These are phyloP conservation scores for Silybum marianum DNA, from an alignment of 129 eudicot genomes.

Conservation along the genomic window DNA sequence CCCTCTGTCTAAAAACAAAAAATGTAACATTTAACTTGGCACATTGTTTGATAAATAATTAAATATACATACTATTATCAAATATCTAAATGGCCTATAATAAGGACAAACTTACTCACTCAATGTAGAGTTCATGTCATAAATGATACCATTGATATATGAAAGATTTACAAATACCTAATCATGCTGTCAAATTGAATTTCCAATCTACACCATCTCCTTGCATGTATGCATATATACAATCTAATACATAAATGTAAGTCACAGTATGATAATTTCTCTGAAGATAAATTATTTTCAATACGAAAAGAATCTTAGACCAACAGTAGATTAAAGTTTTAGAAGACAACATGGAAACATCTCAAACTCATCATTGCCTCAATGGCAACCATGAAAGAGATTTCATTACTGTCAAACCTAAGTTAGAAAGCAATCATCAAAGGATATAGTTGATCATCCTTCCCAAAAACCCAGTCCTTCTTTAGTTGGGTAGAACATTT, in stretches of 20 bases:
- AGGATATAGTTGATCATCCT: background rate
- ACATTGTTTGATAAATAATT: background rate
- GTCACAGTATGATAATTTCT: background rate
- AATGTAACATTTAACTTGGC: background rate
- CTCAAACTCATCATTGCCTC: background rate
- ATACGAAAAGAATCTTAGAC: background rate
- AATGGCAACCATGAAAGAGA: background rate
- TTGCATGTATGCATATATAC: background rate
- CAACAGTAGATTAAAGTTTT: background rate
- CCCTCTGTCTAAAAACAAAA: background rate
- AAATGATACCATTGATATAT: background rate
- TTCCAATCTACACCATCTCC: background rate
- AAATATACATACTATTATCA: background rate
- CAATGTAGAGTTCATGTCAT: background rate
- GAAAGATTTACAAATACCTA: background rate
- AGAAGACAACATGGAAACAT: background rate
- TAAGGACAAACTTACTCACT: background rate
- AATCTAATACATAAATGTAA: background rate
- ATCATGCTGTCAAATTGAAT: background rate
- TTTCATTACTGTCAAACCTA: constrained; percentile 2
- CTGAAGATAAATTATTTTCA: background rate
- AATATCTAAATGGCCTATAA: background rate
- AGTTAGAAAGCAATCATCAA: background rate
- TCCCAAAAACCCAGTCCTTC: background rate
- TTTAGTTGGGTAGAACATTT: background rate